Percentiles rank a stretch among this genome's conserved stretches.
Evolutionary conservation across 768 basidiomycete genomes (phyloP).

Genomic region (Pulveroboletus sp.): DNA sequence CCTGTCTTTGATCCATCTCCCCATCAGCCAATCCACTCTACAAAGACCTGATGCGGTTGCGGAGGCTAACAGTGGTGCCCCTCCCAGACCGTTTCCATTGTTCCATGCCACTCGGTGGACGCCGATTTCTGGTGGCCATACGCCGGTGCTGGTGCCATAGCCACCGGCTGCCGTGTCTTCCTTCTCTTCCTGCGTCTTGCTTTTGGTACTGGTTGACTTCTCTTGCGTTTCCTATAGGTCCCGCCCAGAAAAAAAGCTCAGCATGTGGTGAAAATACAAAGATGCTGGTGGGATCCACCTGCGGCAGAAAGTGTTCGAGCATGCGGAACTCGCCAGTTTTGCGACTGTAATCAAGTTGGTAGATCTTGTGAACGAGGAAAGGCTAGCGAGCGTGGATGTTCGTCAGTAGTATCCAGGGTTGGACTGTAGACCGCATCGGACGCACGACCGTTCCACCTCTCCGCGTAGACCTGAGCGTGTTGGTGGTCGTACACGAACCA

Average conservation of each 20-base stretch:
- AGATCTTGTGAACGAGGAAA: conserved; percentile 74
- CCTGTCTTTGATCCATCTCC: conserved; percentile 65
- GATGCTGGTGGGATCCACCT: conserved; percentile 36
- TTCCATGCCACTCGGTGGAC: conserved; percentile 84
- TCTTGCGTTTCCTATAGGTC: conserved; percentile 44
- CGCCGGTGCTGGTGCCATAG: conserved; percentile 44
- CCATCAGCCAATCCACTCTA: conserved; percentile 74
- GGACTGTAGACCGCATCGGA: not conserved
- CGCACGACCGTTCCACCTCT: conserved; percentile 70
- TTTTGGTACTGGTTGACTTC: conserved; percentile 31
- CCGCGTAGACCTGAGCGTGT: conserved; percentile 60
- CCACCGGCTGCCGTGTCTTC: conserved; percentile 16
- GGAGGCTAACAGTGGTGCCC: conserved; percentile 61
- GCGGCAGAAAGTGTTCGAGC: conserved; percentile 81
- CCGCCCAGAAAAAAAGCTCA: not conserved
- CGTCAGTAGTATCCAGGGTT: not conserved
- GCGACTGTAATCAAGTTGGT: conserved; percentile 83
- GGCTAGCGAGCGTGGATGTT: conserved; percentile 40
- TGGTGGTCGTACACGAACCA: conserved; percentile 74
- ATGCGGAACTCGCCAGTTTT: conserved; percentile 73
- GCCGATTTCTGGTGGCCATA: conserved; percentile 77
- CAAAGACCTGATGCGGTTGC: conserved; percentile 83
- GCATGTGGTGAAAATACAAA: not conserved
- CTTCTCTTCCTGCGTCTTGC: conserved; percentile 28
- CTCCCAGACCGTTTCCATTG: conserved; percentile 59